Percentiles rank a stretch among this genome's conserved stretches.
These are phyloP conservation scores for Phylloporus arenicola DNA, from an alignment of 768 basidiomycete species.

Conservation along the genomic window DNA sequence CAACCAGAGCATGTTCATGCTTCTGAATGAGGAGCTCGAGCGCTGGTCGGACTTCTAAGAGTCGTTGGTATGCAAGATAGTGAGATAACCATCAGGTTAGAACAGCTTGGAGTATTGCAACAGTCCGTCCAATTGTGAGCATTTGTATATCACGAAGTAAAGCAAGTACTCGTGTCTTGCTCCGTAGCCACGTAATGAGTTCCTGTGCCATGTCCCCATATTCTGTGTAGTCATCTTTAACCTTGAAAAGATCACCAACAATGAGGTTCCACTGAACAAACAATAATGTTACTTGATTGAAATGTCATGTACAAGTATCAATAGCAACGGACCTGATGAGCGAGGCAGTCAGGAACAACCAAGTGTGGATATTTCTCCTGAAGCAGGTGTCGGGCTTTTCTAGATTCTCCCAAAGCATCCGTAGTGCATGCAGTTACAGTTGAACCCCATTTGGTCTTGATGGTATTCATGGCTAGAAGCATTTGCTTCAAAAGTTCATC, in stretches of 20 bases:
- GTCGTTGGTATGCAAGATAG: no score
- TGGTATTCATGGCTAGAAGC: constrained; percentile 7
- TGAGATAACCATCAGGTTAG: constrained; percentile 36
- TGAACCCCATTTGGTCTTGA: constrained; percentile 23
- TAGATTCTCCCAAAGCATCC: constrained; percentile 34
- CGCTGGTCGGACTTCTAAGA: no score
- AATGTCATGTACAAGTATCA: neutral
- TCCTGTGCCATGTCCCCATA: constrained; percentile 26
- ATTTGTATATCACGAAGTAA: constrained; percentile 23
- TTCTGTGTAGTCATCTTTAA: constrained; percentile 14
- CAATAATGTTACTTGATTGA: neutral
- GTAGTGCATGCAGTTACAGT: constrained; percentile 24
- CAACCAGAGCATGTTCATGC: no score
- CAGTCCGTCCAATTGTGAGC: neutral
- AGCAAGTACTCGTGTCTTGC: constrained; percentile 32
- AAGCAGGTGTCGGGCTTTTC: constrained; percentile 22
- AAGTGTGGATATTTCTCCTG: constrained; percentile 17
- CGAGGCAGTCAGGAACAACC: constrained; percentile 32
- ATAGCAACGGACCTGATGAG: constrained; percentile 31
- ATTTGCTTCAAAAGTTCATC: constrained; percentile 25
- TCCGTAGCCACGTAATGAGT: constrained; percentile 35
- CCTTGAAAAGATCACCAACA: constrained; percentile 35
- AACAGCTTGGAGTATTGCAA: constrained; percentile 28
- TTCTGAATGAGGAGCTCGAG: no score
- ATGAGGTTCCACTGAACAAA: constrained; percentile 34